Evolutionary conservation across 371 early-diverging fungal species (phyloP), one percentile per base, ranked within the genome.

Genomic region (Apophysomyces elegans): DNA sequence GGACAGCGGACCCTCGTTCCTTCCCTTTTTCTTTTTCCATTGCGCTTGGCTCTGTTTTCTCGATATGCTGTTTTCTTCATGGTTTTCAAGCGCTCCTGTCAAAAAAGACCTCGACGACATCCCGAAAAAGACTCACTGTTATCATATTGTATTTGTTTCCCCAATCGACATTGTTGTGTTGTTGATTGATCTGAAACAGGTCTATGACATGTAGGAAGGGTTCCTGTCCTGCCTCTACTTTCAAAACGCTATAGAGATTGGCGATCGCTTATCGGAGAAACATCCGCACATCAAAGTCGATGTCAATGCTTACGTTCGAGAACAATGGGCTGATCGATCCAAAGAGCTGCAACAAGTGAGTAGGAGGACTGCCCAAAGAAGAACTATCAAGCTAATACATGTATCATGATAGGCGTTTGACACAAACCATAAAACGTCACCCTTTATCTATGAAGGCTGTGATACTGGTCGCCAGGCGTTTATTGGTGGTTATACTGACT

Each of bases 361-460:
- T 64, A 5, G 39, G 7, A 21, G 16, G 62, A 37, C 32, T 13
- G 32, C 38, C 56, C 5, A 43, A 16, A 58, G 7, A 59, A 43
- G 12, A 12, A 26, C 32, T 26, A 2, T 2, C 32, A 26, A 26
- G 32, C 32, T 26, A 26, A 26, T 3, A 26, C 0, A 26, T 26
- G 32, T 2, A 26, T 26, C 32, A 26, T 26, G 32, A 26, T 50
- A 78, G 81, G 76, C 76, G 60, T 77, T 80, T 50, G 61, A 68
- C 35, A 74, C 75, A 14, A 63, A 32, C 13, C 84, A 84, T 38
- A 65, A 59, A 45, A 82, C 84, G 5, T 84, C 84, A 1, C 84
- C 84, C n/a, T 84, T 84, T 63, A 81, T 84, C 54, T 84, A 84
- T 56, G 80, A 84, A 66, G 84, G 84, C 4, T 84, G 84, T 50